Evolutionary conservation across 306 rosid genomes (phyloP).

Genomic region (Pyrus communis): DNA sequence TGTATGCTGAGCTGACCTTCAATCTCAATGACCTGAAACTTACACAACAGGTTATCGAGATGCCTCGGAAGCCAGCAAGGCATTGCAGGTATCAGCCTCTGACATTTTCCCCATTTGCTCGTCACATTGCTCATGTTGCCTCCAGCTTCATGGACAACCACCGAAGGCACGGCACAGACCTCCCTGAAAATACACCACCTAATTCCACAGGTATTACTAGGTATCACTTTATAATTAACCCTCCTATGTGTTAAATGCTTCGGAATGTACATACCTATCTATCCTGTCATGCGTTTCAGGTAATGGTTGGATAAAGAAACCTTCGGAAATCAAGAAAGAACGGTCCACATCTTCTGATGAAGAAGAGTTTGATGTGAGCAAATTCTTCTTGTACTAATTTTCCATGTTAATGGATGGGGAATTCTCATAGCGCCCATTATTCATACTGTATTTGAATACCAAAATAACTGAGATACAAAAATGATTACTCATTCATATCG

Average conservation of each 20-base stretch:
- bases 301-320: slow-evolving; percentile 13
- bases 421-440: neutral
- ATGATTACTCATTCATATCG: neutral
- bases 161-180: slow-evolving; percentile 9
- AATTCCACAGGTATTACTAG: slow-evolving; percentile 10
- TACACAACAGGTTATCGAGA: slow-evolving; percentile 3
- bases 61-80: slow-evolving; percentile 45
- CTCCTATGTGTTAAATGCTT: neutral
- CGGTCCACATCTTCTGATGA: slow-evolving; percentile 45
- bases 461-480: neutral
- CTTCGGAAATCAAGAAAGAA: slow-evolving; percentile 21
- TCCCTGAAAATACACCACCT: slow-evolving; percentile 14
- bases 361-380: slow-evolving; percentile 56
- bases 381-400: neutral
- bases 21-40: neutral
- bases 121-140: slow-evolving; percentile 35
- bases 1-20: neutral
- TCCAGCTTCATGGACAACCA: slow-evolving; percentile 12
- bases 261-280: neutral
- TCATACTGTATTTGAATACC: neutral
- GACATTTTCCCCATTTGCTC: slow-evolving; percentile 60
- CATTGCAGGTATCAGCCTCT: slow-evolving; percentile 32
- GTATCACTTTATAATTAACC: neutral
- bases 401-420: neutral
- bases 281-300: slow-evolving; percentile 21